A percentile compares a stretch with the other conserved stretches of the same genome.
Evolutionary conservation across 139 green algal species (phyloP).

Genomic region (Chlorella vulgaris): DNA sequence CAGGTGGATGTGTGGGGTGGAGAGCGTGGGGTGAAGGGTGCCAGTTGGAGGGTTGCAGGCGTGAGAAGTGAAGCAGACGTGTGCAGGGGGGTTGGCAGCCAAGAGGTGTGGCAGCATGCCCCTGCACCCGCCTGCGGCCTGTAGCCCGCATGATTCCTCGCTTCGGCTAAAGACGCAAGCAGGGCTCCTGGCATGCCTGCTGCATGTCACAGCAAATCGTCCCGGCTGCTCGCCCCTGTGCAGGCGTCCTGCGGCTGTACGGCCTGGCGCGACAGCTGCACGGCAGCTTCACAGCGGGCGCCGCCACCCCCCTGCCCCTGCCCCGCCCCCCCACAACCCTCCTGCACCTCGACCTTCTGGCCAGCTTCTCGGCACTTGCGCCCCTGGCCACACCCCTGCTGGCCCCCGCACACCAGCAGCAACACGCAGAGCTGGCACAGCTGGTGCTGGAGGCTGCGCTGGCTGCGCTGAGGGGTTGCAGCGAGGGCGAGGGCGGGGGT

Average conservation of each 20-base stretch:
- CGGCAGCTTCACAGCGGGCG: not conserved
- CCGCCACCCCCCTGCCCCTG: not conserved
- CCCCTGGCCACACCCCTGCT: slow-evolving; percentile 1
- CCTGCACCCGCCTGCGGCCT: too few species aligned
- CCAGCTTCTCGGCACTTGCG: slow-evolving; percentile 12
- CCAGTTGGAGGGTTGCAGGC: too few species aligned
- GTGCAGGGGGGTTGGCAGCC: too few species aligned
- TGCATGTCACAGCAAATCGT: not conserved
- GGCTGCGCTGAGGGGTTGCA: not conserved
- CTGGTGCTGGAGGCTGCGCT: slow-evolving; percentile 13
- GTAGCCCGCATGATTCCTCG: too few species aligned
- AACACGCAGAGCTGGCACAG: not conserved
- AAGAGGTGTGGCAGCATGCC: too few species aligned
- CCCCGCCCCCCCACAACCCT: too few species aligned
- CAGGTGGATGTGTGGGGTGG: too few species aligned
- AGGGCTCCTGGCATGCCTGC: not conserved
- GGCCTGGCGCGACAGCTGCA: not conserved
- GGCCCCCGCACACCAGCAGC: not conserved
- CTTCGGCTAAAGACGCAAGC: too few species aligned
- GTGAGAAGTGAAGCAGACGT: too few species aligned
- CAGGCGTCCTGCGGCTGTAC: slow-evolving; percentile 21
- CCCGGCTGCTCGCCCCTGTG: not conserved
- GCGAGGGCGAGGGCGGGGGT: not conserved
- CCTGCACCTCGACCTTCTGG: slow-evolving; percentile 30
- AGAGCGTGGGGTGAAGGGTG: too few species aligned